Evolutionary conservation across 1,284 basidiomycete genomes (phyloP).

Genomic region (Cutaneotrichosporon sp.): DNA sequence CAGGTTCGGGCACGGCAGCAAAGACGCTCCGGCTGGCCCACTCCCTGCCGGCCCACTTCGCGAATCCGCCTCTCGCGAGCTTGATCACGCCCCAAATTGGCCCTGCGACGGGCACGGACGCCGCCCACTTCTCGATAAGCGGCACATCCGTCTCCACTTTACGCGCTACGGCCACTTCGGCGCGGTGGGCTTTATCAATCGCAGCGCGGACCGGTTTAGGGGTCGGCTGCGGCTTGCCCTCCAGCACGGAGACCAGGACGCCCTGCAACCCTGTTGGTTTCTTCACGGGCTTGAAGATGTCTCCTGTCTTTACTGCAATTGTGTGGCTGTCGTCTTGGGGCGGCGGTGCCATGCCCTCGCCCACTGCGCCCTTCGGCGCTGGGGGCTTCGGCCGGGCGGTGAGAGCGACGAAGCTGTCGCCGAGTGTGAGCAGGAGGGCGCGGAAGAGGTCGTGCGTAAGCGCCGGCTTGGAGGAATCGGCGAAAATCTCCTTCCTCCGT

Average conservation of each 20-base stretch:
- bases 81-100: conserved; percentile 4
- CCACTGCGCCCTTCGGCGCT: no score
- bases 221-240: conserved; percentile 29
- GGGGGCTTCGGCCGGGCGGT: not conserved
- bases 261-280: conserved; percentile 25
- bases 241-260: conserved; percentile 25
- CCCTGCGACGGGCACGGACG: conserved; percentile 10
- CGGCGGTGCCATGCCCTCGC: conserved; percentile 8
- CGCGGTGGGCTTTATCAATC: conserved; percentile 9
- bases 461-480: conserved; percentile 28
- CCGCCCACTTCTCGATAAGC: conserved; percentile 14
- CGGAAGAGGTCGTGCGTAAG: conserved; percentile 32
- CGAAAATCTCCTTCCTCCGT: conserved; percentile 34
- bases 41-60: conserved; percentile 27
- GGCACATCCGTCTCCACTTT: conserved; percentile 11
- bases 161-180: conserved; percentile 12
- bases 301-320: conserved; percentile 31
- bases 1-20: conserved; percentile 25
- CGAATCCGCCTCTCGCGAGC: conserved; percentile 11
- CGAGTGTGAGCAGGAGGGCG: conserved; percentile 25
- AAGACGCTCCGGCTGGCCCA: conserved; percentile 30
- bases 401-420: not conserved
- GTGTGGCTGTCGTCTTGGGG: conserved; percentile 24
- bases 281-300: conserved; percentile 36
- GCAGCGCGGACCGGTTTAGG: conserved; percentile 12